Base-by-base conservation (phyloP, 176 grass and related monocot species). In the Pontederia crassipes region DNA sequence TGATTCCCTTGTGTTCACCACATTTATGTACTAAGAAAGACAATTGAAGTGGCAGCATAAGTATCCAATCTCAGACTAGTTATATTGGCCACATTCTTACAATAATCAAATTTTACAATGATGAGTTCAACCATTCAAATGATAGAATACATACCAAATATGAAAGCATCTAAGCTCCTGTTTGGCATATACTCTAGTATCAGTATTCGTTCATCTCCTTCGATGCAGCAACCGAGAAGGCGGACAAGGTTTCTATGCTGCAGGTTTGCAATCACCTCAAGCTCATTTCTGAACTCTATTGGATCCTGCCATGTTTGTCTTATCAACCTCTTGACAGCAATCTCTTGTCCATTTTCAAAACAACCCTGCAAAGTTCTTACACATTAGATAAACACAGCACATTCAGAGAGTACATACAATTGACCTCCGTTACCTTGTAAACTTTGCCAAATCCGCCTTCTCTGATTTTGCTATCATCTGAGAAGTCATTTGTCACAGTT, bases 111-210 rank as follows among this genome's bases (percentile, higher is more conserved):
- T 4, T 4, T 40, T 40, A 40, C 32, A 40, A 40, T 40, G 32
- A 40, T 40, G 32, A 40, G 32, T 40, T 40, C 6, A 7, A 40
- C 6, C 2, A 40, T 40, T 40, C 2, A 3, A 40, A 40, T 40
- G 2, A 40, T 40, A 4, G 6, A 7, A 40, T 40, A 7, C 71
- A 49, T 58, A 86, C 83, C 79, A 26, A 87, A 87, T 79, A 87
- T 72, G 71, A 87, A 79, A 0, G 67, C 66, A 48, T 87, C 75
- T 3, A 87, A 57, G 58, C 84, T 87, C 32, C 59, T 69, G 57
- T 87, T 87, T 59, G 67, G 72, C 84, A 87, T 72, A 67, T 75
- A 87, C 57, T 87, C 84, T 55, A 82, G 82, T 1, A 87, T 67
- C 17, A 87, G 70, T 32, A 87, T 59, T 28, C 84, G 65, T 73